Conservation (phyloP, 1,284 basidiomycete genomes). For the Pascua sp. region DNA sequence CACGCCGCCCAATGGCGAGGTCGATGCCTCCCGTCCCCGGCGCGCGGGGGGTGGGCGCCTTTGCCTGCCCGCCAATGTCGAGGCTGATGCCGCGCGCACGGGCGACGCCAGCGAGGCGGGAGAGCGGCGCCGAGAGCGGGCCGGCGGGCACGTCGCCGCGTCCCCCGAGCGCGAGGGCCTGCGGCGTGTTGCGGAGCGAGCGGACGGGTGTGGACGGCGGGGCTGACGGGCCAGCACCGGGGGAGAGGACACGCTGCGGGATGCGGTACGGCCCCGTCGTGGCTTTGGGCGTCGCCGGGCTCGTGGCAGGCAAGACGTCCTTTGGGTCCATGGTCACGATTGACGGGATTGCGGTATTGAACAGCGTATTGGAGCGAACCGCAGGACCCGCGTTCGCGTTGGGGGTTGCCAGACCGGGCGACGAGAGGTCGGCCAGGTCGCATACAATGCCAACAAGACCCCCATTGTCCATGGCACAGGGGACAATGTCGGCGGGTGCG, state of each 20-base stretch:
- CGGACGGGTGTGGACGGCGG: constrained; percentile 2
- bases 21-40: neutral
- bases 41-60: neutral
- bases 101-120: constrained; percentile 24
- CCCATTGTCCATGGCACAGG: no score
- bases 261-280: constrained; percentile 14
- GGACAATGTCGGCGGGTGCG: no score
- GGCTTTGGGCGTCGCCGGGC: neutral
- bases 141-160: neutral
- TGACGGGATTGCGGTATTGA: no score
- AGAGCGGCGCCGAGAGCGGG: constrained; percentile 10
- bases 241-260: constrained; percentile 12
- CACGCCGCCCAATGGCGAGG: constrained; percentile 4
- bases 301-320: no score
- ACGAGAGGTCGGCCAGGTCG: no score
- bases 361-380: no score
- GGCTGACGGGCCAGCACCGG: neutral
- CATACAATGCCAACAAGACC: no score
- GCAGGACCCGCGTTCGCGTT: no score
- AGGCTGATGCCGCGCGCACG: constrained; percentile 28
- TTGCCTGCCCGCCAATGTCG: constrained; percentile 14
- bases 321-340: no score
- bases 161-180: neutral
- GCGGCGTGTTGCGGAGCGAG: neutral
- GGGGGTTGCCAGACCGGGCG: no score